Evolutionary conservation across 2,329 filamentous ascomycete species (phyloP), one percentile per base, ranked within the genome.

Genomic region (Talaromyces rugulosus): DNA sequence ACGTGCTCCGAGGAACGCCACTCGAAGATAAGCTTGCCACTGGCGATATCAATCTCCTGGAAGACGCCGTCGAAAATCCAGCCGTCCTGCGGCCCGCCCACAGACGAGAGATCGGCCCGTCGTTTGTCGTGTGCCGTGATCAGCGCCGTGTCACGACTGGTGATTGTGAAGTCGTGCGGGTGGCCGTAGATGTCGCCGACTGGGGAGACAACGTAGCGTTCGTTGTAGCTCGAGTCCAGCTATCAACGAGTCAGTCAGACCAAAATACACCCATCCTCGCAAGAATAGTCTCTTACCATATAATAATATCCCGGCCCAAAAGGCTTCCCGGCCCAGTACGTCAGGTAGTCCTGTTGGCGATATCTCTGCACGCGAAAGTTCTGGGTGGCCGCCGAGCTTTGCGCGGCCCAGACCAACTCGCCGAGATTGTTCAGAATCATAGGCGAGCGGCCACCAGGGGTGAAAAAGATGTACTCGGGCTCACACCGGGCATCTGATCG

Each of bases 1-100:
- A 81, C 69, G 64, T 82, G 79, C 3, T 81, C 76, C 4, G 77
- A 77, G 6, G 80, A 79, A 34, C 75, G 74, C 81, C 81, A 83
- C 65, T 80, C 70, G 65, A 80, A 82, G 12, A 81, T 64, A 0
- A 80, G 70, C 2, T 77, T 68, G 0, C 75, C 60, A 7, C 47
- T 80, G 47, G 75, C 76, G 44, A 82, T 73, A 59, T 80, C 74
- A 30, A 82, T 66, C 67, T 83, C 80, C 62, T 81, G 78, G 62
- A 82, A 78, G 0, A 76, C 61, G 14, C 75, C 69, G 61, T 80
- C 77, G 34, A 65, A 69, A 65, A 77, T 76, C 76, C 76, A 79
- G 66, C 72, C 80, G 5, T 71, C 58, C 30, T 69, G 60, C 2
- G 68, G 66, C 4, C 77, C 75, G 16, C 73, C 77, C 4, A 79